Base-by-base conservation (phyloP, 192 early-diverging fungal species). In the Mortierella antarctica region DNA sequence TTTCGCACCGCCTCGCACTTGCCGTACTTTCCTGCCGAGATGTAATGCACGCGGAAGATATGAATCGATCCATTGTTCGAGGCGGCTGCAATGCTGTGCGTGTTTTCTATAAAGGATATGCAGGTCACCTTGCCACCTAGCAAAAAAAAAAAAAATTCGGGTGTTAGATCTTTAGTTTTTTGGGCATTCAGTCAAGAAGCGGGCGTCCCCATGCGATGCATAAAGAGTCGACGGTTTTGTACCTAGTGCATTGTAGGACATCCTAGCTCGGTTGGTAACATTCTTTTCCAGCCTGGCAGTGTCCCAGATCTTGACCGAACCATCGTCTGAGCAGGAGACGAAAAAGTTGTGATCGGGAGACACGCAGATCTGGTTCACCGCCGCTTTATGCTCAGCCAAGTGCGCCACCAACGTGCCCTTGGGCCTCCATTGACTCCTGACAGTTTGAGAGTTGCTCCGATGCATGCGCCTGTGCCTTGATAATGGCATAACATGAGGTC, bases 271-370 rank as follows among this genome's bases (percentile, higher is more conserved):
- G 67, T 93, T 94, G 17, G 93, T 89, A 0, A 96, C 94, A 72
- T 95, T 97, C 57, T 92, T 94, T 59, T 94, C 93, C 20, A 98
- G 83, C 40, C 93, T 85, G 1, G 79, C 87, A 42, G 86, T 88
- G 80, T 98, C 97, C 91, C 96, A 98, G 60, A 96, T 89, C 61
- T 91, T 90, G 14, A 94, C 87, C 2, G 89, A 90, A 40, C 94
- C 95, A 76, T 97, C 96, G 41, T 93, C 91, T 18, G 95, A 94
- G 52, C 91, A 95, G 0, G 95, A 91, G 11, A 93, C 92, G 82
- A 98, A 93, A 51, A 93, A 83, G 6, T 87, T 85, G 20, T 90
- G 91, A 74, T 95, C 93, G 13, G 87, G 87, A 5, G 93, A 90
- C 2, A 94, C 85, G 1, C 80, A 85, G 8, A 96, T 77, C 57